phyloP scores from a whole-genome alignment of 176 grass and related monocot species.

The Pontederia paniculata region DNA sequence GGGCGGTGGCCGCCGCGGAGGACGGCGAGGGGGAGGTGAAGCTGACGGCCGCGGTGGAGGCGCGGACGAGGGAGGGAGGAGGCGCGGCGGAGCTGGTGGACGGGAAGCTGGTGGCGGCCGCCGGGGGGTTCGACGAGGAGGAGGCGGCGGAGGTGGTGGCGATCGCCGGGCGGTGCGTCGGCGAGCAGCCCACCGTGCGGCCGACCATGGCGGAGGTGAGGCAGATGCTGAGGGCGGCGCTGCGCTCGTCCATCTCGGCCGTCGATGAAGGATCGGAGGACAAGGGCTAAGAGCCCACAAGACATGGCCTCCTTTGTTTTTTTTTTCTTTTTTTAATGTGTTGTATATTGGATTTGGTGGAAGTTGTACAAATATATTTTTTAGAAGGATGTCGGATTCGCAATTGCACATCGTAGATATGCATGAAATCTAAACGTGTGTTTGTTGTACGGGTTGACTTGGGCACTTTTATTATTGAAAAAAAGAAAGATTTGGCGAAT shows the following conservation, averaged over 20 bases:
- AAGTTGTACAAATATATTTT: too few relatives aligned
- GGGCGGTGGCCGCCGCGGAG: slow-evolving; percentile 29
- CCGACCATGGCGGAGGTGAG: slow-evolving; percentile 74
- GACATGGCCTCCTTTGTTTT: too few relatives aligned
- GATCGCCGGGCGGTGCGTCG: slow-evolving; percentile 42
- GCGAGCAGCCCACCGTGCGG: slow-evolving; percentile 41
- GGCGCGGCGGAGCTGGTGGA: slow-evolving; percentile 39
- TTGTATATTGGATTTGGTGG: too few relatives aligned
- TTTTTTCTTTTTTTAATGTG: too few relatives aligned
- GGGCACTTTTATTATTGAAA: too few relatives aligned
- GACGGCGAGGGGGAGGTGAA: slow-evolving; percentile 7
- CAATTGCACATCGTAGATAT: too few relatives aligned
- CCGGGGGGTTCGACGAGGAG: slow-evolving; percentile 13
- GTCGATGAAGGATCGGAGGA: slow-evolving; percentile 14
- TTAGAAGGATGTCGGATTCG: too few relatives aligned
- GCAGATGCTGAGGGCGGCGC: slow-evolving; percentile 36
- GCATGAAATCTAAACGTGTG: too few relatives aligned
- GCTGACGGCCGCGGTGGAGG: slow-evolving; percentile 32
- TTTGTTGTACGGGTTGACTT: too few relatives aligned
- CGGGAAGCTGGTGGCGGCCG: slow-evolving; percentile 13
- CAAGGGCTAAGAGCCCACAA: too few relatives aligned
- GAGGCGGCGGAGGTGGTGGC: slow-evolving; percentile 37
- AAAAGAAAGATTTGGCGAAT: too few relatives aligned
- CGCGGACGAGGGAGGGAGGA: slow-evolving; percentile 6
- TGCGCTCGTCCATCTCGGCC: slow-evolving; percentile 14